A percentile compares a stretch with the other conserved stretches of the same genome.
These are phyloP conservation scores for Mycena citricolor DNA, from an alignment of 1,284 basidiomycete genomes.

Conservation along the genomic window DNA sequence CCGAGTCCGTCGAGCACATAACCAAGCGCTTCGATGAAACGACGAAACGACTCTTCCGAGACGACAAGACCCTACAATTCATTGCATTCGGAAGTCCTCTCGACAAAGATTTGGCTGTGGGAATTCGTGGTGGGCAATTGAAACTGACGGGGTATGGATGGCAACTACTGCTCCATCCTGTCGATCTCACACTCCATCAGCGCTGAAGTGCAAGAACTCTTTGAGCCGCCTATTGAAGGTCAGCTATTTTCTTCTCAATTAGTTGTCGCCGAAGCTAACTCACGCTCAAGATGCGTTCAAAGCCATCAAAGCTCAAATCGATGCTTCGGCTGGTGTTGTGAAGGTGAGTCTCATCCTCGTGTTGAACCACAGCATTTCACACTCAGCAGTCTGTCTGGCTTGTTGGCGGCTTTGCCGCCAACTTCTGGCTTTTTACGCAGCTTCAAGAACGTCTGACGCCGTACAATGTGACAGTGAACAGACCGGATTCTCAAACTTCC, in stretches of 20 bases:
- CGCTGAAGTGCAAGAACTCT: constrained; percentile 64
- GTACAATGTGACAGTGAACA: constrained; percentile 58
- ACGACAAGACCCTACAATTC: constrained; percentile 64
- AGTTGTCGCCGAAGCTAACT: not conserved
- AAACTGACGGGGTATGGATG: constrained; percentile 62
- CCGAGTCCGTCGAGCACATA: constrained; percentile 68
- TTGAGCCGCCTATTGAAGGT: constrained; percentile 73
- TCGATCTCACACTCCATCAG: constrained; percentile 31
- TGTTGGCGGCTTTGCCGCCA: constrained; percentile 78
- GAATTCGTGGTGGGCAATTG: constrained; percentile 68
- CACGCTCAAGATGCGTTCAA: constrained; percentile 49
- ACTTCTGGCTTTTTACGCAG: constrained; percentile 74
- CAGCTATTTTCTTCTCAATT: constrained; percentile 1
- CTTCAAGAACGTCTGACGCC: constrained; percentile 63
- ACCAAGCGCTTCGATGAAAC: constrained; percentile 78
- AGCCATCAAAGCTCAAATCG: constrained; percentile 70
- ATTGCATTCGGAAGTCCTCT: constrained; percentile 75
- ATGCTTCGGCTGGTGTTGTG: constrained; percentile 62
- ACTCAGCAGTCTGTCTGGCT: constrained; percentile 66
- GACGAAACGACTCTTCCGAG: constrained; percentile 73
- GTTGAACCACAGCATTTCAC: constrained; percentile 4
- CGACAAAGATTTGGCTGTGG: constrained; percentile 67
- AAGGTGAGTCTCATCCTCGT: constrained; percentile 40
- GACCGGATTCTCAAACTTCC: constrained; percentile 78
- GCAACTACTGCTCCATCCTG: constrained; percentile 2